phyloP scores from a whole-genome alignment of 805 yeast genomes.

The Candida incommunis region DNA sequence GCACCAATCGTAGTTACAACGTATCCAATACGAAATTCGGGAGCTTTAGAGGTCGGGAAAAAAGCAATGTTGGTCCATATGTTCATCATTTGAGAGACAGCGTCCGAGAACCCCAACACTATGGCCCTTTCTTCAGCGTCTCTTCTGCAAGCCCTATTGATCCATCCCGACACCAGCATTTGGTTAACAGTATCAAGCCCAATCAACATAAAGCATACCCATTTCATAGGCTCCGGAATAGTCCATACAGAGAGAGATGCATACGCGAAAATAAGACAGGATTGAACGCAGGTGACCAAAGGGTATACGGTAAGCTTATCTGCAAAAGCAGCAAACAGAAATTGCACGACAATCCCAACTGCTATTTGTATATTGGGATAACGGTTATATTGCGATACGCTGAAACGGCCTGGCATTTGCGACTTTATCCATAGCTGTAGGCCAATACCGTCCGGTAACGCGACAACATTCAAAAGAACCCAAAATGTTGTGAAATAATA shows the following conservation, averaged over 20 bases:
- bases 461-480: slow-evolving; percentile 26
- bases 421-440: slow-evolving; percentile 27
- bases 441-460: slow-evolving; percentile 28
- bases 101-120: slow-evolving; percentile 21
- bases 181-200: slow-evolving; percentile 25
- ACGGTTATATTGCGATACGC: slow-evolving; percentile 24
- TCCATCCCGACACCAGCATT: slow-evolving; percentile 29
- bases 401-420: slow-evolving; percentile 14
- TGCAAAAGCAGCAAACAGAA: slow-evolving; percentile 25
- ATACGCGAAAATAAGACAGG: slow-evolving; percentile 23
- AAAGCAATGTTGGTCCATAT: slow-evolving; percentile 33
- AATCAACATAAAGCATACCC: slow-evolving; percentile 26
- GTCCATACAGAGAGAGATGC: slow-evolving; percentile 28
- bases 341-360: slow-evolving; percentile 28
- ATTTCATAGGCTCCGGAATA: slow-evolving; percentile 26
- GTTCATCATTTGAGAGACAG: slow-evolving; percentile 30
- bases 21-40: slow-evolving; percentile 27
- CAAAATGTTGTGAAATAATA: slow-evolving; percentile 22
- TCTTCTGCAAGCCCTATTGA: slow-evolving; percentile 21
- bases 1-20: slow-evolving; percentile 25
- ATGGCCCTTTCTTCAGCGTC: slow-evolving; percentile 24
- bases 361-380: slow-evolving; percentile 30
- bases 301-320: slow-evolving; percentile 26
- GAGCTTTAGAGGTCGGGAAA: slow-evolving; percentile 28
- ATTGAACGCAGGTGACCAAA: slow-evolving; percentile 21